Base-by-base conservation (phyloP, 805 yeast species). In the Ogataea thermomethanolica region DNA sequence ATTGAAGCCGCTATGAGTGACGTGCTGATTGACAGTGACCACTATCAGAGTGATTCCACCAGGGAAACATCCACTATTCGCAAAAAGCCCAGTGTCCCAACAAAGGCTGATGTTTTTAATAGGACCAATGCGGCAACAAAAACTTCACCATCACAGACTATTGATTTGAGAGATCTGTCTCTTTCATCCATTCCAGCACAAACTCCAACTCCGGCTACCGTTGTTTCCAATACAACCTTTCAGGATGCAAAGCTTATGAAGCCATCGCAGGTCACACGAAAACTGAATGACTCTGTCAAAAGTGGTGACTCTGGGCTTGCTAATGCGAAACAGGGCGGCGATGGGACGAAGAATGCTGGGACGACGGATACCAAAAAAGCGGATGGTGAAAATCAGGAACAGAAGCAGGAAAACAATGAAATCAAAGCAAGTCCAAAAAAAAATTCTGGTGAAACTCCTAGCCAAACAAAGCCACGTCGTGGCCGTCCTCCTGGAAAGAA, bases 1-100 rank as follows among this genome's bases (percentile, higher is more conserved):
- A 12, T 26, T n/a, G 45, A 40, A n/a, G 35, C 38, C 8, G 31
- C 39, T 14, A 36, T 38, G 12, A 43, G 39, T 12, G 57, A 53
- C 12, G 36, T 34, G 8, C 38, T 45, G 3, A 30, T 43, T 15
- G 51, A 44, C 13, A 46, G 47, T 20, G 60, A 53, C n/a, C 47
- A 43, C 1, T 53, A 53, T 36, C 48, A 50, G 12, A 54, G 58
- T 34, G 52, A 48, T 20, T 34, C 50, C 3, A 49, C 35, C 38
- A 26, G 31, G 24, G 32, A 30, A n/a, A 25, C 22, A 8, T 29
- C 38, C 6, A 39, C 46, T 7, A 34, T 43, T 8, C 50, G 29
- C 10, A 49, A 51, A 29, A 49, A 59, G 23, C 54, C 61, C 7
- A 58, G 62, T 37, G 63, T 60, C 13, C 55, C 67, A 7, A 50